Base-by-base conservation (phyloP, 1,284 basidiomycete species). In the Wolfiporia cocos region DNA sequence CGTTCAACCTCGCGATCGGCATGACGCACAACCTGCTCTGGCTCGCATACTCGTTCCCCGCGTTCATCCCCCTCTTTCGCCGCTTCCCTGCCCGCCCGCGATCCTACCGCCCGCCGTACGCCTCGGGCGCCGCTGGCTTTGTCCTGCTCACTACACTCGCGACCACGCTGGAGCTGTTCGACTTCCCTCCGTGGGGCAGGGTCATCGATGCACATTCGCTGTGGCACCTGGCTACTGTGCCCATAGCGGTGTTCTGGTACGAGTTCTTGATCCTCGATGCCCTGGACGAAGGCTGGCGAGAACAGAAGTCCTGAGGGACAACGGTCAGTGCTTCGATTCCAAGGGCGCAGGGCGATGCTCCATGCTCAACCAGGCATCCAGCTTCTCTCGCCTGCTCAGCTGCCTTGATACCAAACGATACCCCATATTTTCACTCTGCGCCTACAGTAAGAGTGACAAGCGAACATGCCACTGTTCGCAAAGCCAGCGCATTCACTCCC, bases 191-290 rank as follows among this genome's bases (percentile, higher is more conserved):
- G 0, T 69, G 81, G 65, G 55, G 61, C 20, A 67, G 92, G 32
- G 61, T 81, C 3, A 66, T 98, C n/a, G 96, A 99, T 57, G 92
- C 95, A 0, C 96, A 99, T 63, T 74, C 92, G 3, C 66, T 98
- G 10, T 99, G 96, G 96, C 96, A 99, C 66, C 67, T 88, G 3
- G 76, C 81, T 2, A 99, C 95, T 0, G 84, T 78, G 1, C 88
- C 88, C 0, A 77, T 99, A 36, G 78, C 82, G 2, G 58, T 74
- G 38, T 71, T 78, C 44, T 99, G 95, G 95, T 99, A 92, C 55
- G 66, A 73, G 14, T 94, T 93, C 56, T 59, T 92, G 29, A 57
- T 86, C 4, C 59, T 75, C 48, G 90, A 93, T 59, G 71, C 86
- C 1, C 62, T 68, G 37, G 82, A 88, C 49, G 56, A 61, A 1